These are phyloP conservation scores for Echites panduratus DNA, from an alignment of 257 asterid genomes.

Conservation along the genomic window DNA sequence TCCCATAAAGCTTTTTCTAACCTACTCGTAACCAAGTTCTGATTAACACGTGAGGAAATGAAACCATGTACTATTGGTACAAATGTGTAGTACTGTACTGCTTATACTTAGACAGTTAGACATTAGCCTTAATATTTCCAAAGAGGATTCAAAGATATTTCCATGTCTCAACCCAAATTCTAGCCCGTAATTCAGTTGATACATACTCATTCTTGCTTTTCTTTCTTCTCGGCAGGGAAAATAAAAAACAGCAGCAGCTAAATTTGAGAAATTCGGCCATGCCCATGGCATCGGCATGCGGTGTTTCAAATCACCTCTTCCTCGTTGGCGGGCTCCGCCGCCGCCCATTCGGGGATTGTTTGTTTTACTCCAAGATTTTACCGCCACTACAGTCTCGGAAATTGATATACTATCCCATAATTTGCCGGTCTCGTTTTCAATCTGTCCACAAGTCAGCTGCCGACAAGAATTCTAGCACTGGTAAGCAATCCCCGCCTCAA, in stretches of 20 bases:
- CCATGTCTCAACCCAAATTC: not conserved
- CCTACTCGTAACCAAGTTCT: not conserved
- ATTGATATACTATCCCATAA: not conserved
- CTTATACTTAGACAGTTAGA: not conserved
- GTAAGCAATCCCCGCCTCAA: constrained; percentile 9
- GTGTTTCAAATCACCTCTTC: constrained; percentile 11
- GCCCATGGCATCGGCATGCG: constrained; percentile 27
- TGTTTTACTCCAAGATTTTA: constrained; percentile 16
- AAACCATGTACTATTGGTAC: not conserved
- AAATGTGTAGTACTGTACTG: not conserved
- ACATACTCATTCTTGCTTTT: not conserved
- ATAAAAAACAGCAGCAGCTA: not conserved
- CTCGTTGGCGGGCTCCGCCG: constrained; percentile 7
- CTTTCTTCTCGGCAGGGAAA: not conserved
- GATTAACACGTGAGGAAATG: not conserved
- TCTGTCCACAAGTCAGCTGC: constrained; percentile 22
- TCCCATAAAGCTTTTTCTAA: too few relatives aligned
- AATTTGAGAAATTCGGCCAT: constrained; percentile 6
- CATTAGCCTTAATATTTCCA: not conserved
- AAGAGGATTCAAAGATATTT: constrained; percentile 15
- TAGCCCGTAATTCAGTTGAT: constrained; percentile 30
- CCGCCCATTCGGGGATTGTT: constrained; percentile 4
- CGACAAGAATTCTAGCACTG: constrained; percentile 27
- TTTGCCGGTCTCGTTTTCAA: constrained; percentile 32
- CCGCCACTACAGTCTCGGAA: constrained; percentile 18